Evolutionary conservation across 2,329 filamentous ascomycete genomes (phyloP), one percentile per base, ranked within the genome.

Genomic region (Chrysoporthe austroafricana): DNA sequence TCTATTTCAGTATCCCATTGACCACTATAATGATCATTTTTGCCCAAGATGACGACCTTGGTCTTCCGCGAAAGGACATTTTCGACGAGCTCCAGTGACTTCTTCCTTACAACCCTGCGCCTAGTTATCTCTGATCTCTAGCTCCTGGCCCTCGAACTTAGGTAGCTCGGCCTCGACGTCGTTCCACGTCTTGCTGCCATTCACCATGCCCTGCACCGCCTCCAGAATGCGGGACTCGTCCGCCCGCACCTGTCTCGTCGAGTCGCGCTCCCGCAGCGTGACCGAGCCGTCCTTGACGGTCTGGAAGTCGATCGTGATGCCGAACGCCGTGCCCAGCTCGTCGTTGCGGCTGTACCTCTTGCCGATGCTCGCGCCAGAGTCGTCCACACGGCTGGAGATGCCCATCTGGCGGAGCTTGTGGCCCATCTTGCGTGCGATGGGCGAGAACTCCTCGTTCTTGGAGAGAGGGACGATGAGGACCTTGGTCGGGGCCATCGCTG

Each of bases 301-400:
- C 84, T 98, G 93, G 86, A 97, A 98, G 79, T 98, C 95, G 69
- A 98, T 88, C 0, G 95, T 98, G 79, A 98, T 90, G 77, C 94
- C 95, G 72, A 97, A 90, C 8, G 95, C 93, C 57, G 96, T 98
- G 75, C 95, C 96, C 68, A 97, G 87, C 82, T 98, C 95, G 79
- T 98, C 95, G 78, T 97, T 97, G 75, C 96, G 90, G 77, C 91
- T 90, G 80, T 97, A 98, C 64, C 95, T 91, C 85, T 97, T 97
- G 78, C 95, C 95, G 74, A 98, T 98, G 71, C 90, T 94, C 70
- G 94, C 94, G 39, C 91, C 93, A 16, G 93, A 96, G 79, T 96
- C 92, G 76, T 98, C 96, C 48, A 97, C 88, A 70, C 92, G 90
- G 83, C 88, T 96, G 56, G 93, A 93, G 66, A 98, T 85, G 67